Evolutionary conservation across 2,329 filamentous ascomycete genomes (phyloP).

Genomic region (Juglanconis sp.): DNA sequence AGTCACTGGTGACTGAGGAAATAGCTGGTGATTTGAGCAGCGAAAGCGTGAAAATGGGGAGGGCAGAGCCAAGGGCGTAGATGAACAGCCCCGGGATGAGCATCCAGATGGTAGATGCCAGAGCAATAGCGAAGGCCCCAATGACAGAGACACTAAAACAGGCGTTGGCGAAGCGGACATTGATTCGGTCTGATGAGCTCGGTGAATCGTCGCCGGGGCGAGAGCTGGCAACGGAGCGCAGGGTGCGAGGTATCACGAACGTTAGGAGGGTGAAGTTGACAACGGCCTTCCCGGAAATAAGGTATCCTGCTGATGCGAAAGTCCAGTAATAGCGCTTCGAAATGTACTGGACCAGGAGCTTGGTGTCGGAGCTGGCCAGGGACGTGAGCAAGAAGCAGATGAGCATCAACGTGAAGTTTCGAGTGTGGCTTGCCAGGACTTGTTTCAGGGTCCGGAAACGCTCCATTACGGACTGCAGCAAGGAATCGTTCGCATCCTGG

Average conservation of each 20-base stretch:
- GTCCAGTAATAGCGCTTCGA: conserved; percentile 46
- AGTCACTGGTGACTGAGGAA: conserved; percentile 19
- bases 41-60: conserved; percentile 48
- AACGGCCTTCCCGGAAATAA: conserved; percentile 45
- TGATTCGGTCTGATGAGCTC: conserved; percentile 24
- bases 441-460: conserved; percentile 29
- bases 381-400: conserved; percentile 45
- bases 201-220: conserved; percentile 22
- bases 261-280: conserved; percentile 45
- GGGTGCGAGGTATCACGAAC: conserved; percentile 36
- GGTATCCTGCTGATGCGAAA: conserved; percentile 44
- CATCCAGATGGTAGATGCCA: conserved; percentile 35
- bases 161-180: conserved; percentile 32
- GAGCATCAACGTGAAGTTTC: conserved; percentile 41
- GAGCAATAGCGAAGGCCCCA: conserved; percentile 41
- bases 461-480: conserved; percentile 23
- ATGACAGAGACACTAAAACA: conserved; percentile 37
- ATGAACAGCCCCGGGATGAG: conserved; percentile 41
- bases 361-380: conserved; percentile 49
- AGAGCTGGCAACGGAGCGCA: conserved; percentile 22
- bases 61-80: conserved; percentile 46
- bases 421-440: conserved; percentile 35
- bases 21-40: conserved; percentile 43
- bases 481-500: conserved; percentile 24
- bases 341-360: conserved; percentile 48